Conservation (phyloP, 2,329 filamentous ascomycete species). For the Mariannaea sp. region DNA sequence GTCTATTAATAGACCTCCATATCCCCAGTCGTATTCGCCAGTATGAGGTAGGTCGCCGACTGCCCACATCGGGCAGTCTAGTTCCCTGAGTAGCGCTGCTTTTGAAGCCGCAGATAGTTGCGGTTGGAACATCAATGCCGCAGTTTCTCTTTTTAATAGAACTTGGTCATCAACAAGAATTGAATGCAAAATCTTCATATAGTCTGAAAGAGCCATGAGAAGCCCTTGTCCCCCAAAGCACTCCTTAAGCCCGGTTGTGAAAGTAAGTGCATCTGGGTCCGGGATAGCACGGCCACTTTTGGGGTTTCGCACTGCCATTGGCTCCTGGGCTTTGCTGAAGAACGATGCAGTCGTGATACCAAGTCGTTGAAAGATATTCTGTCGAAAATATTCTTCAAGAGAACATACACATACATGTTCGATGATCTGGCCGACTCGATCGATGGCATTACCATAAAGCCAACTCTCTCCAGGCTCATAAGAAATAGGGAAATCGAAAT, state of each 20-base stretch:
- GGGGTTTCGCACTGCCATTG: neutral
- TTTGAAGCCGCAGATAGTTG: neutral
- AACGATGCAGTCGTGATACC: neutral
- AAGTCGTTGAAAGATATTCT: neutral
- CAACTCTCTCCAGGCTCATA: conserved; percentile 40
- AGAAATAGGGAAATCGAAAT: conserved; percentile 30
- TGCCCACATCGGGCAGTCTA: neutral
- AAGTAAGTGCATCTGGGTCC: neutral
- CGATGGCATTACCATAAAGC: conserved; percentile 38
- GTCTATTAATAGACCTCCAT: neutral
- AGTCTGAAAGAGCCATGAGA: neutral
- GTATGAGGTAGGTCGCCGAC: neutral
- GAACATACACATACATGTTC: conserved; percentile 8
- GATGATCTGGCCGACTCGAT: conserved; percentile 38
- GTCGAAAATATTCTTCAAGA: conserved; percentile 29
- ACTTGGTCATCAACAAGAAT: neutral
- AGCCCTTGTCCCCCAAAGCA: conserved; percentile 3
- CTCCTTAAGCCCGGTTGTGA: neutral
- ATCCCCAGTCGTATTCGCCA: neutral
- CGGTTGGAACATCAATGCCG: neutral
- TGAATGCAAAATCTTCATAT: neutral
- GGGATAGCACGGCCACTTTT: neutral
- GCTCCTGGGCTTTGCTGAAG: neutral
- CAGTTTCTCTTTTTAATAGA: neutral
- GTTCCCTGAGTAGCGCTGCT: neutral